Percentiles rank a stretch among this genome's conserved stretches.
These are phyloP conservation scores for Leucocoprinus sp. DNA, from an alignment of 768 basidiomycete species.

Conservation along the genomic window DNA sequence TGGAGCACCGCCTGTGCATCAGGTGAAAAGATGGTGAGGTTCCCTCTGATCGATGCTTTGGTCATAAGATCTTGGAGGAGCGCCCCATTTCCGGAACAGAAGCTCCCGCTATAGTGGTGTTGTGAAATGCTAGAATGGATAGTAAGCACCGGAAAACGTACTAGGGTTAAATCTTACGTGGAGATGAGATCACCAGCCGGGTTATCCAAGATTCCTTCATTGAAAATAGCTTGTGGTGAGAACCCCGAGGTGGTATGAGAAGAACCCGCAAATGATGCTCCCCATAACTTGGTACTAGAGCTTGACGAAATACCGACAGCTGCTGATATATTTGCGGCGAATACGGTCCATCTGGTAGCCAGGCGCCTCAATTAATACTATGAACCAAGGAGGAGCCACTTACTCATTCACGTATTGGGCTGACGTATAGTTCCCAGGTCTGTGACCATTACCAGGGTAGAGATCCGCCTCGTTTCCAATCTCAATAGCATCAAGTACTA, in stretches of 20 bases:
- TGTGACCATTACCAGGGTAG: conserved; percentile 37
- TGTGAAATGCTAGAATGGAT: conserved; percentile 42
- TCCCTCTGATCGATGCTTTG: conserved; percentile 48
- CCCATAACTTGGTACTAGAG: conserved; percentile 39
- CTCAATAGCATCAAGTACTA: conserved; percentile 49
- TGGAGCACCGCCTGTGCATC: conserved; percentile 45
- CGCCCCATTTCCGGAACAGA: conserved; percentile 46
- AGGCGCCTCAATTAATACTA: not conserved
- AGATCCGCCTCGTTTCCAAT: conserved; percentile 58
- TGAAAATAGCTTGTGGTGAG: conserved; percentile 54
- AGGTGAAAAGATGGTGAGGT: conserved; percentile 40
- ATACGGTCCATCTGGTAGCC: conserved; percentile 38
- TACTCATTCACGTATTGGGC: conserved; percentile 43
- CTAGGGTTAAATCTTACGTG: conserved; percentile 29
- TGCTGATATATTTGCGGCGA: conserved; percentile 40
- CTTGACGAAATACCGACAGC: conserved; percentile 28
- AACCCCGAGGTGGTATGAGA: conserved; percentile 40
- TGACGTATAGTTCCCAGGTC: conserved; percentile 30
- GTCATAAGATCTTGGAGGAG: conserved; percentile 60
- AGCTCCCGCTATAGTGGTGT: conserved; percentile 52
- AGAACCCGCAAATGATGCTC: conserved; percentile 41
- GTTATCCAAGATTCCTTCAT: conserved; percentile 40
- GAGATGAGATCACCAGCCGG: conserved; percentile 41
- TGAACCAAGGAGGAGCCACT: conserved; percentile 14
- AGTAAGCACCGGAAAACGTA: not conserved